Percentiles rank a stretch among this genome's conserved stretches.
phyloP scores from a whole-genome alignment of 805 yeast species.

The Ogataea polymorpha region DNA sequence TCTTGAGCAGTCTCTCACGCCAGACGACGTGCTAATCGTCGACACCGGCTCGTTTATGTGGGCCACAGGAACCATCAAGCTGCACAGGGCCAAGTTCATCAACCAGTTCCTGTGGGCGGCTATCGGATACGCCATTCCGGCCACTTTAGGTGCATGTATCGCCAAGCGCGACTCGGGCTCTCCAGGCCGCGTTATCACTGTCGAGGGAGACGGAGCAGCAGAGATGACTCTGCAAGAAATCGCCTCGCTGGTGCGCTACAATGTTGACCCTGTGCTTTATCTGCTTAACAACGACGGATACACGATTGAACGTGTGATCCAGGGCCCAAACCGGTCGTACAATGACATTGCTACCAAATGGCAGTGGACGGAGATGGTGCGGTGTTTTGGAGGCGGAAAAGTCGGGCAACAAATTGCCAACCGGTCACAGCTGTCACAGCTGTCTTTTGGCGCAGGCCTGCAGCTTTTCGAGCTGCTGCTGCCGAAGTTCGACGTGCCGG shows the following conservation, averaged over 20 bases:
- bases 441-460: constrained; percentile 12
- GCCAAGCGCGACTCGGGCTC: constrained; percentile 41
- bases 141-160: constrained; percentile 45
- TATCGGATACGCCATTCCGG: constrained; percentile 52
- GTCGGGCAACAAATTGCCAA: constrained; percentile 34
- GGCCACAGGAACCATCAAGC: constrained; percentile 37
- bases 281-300: constrained; percentile 51
- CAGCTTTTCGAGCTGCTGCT: constrained; percentile 57
- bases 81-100: constrained; percentile 35
- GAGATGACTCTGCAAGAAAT: constrained; percentile 54
- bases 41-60: constrained; percentile 50
- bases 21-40: constrained; percentile 40
- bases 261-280: constrained; percentile 40
- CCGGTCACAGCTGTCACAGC: constrained; percentile 30
- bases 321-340: constrained; percentile 48
- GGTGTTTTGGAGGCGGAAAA: constrained; percentile 59
- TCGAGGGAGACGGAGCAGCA: constrained; percentile 57
- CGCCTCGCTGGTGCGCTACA: constrained; percentile 40
- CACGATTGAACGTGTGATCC: constrained; percentile 48
- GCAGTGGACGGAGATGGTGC: constrained; percentile 68
- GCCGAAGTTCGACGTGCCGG: constrained; percentile 61
- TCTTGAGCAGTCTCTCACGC: constrained; percentile 33
- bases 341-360: constrained; percentile 48
- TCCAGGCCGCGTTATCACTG: constrained; percentile 38
- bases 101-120: constrained; percentile 46